Percentiles rank a stretch among this genome's conserved stretches.
phyloP scores from a whole-genome alignment of 768 basidiomycete species.

The Auriscalpium microsporum region DNA sequence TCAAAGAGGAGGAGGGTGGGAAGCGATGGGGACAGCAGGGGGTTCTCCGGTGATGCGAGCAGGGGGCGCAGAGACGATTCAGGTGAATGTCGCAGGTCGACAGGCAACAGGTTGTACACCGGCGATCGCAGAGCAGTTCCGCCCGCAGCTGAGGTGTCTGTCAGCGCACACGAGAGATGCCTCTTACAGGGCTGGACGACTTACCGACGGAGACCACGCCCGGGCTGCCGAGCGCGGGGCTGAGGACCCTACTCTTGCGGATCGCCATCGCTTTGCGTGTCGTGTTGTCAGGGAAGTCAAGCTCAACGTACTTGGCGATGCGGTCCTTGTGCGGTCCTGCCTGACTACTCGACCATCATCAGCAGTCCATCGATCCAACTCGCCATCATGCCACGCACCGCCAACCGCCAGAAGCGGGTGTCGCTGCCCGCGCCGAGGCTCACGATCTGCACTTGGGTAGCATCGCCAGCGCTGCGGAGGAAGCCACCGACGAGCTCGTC shows the following conservation, averaged over 20 bases:
- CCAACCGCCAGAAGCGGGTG: slow-evolving; percentile 88
- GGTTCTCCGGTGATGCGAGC: slow-evolving; percentile 19
- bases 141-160: slow-evolving; percentile 23
- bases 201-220: slow-evolving; percentile 36
- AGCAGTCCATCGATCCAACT: not conserved
- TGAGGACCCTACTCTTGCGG: slow-evolving; percentile 54
- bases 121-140: slow-evolving; percentile 49
- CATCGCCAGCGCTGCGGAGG: slow-evolving; percentile 30
- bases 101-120: slow-evolving; percentile 64
- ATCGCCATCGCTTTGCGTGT: slow-evolving; percentile 77
- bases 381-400: slow-evolving; percentile 41
- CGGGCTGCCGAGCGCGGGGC: slow-evolving; percentile 38
- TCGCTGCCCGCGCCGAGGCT: slow-evolving; percentile 95
- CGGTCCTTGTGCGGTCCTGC: slow-evolving; percentile 42
- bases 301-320: slow-evolving; percentile 65
- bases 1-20: slow-evolving; percentile 88
- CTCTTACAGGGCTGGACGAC: slow-evolving; percentile 5
- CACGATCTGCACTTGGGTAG: slow-evolving; percentile 68
- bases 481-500: slow-evolving; percentile 66
- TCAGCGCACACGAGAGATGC: no score
- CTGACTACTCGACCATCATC: slow-evolving; percentile 27
- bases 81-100: slow-evolving; percentile 64
- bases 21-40: slow-evolving; percentile 47
- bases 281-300: slow-evolving; percentile 87
- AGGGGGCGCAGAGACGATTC: slow-evolving; percentile 36